Percentiles rank a stretch among this genome's conserved stretches.
Conservation (phyloP, 2,329 filamentous ascomycete species). For the Tympanopsis confertula region DNA sequence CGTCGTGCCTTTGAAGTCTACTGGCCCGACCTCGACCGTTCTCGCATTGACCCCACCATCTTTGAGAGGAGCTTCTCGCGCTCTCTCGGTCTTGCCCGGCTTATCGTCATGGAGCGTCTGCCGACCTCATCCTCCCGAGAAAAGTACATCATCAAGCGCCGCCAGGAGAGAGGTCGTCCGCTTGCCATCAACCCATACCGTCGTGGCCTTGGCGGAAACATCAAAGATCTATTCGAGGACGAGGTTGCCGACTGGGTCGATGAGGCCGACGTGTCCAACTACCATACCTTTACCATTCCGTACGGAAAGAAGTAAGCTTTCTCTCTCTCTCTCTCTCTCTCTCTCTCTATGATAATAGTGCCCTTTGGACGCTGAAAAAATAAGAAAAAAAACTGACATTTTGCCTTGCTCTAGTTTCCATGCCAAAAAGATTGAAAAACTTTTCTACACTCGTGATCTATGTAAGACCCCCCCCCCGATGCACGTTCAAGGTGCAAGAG, state of each 20-base stretch:
- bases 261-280: conserved; percentile 65
- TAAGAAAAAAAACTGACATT: not conserved
- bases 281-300: conserved; percentile 65
- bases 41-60: conserved; percentile 73
- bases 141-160: conserved; percentile 56
- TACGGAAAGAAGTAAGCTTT: conserved; percentile 44
- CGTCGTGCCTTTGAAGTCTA: conserved; percentile 79
- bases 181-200: conserved; percentile 27
- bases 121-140: conserved; percentile 60
- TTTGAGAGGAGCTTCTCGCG: conserved; percentile 71
- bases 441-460: conserved; percentile 74
- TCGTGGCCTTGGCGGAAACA: conserved; percentile 47
- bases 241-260: conserved; percentile 77
- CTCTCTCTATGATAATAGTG: too few species aligned
- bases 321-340: conserved; percentile 1
- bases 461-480: conserved; percentile 15
- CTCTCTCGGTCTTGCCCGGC: conserved; percentile 64
- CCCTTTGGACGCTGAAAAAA: not conserved
- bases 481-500: too few species aligned
- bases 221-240: conserved; percentile 68
- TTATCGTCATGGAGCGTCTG: conserved; percentile 69
- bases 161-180: conserved; percentile 63
- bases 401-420: conserved; percentile 31
- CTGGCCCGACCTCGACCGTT: conserved; percentile 64
- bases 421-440: conserved; percentile 66